Percentiles rank a stretch among this genome's conserved stretches.
Conservation (phyloP, 495 filamentous ascomycete species). For the Echria macrotheca region DNA sequence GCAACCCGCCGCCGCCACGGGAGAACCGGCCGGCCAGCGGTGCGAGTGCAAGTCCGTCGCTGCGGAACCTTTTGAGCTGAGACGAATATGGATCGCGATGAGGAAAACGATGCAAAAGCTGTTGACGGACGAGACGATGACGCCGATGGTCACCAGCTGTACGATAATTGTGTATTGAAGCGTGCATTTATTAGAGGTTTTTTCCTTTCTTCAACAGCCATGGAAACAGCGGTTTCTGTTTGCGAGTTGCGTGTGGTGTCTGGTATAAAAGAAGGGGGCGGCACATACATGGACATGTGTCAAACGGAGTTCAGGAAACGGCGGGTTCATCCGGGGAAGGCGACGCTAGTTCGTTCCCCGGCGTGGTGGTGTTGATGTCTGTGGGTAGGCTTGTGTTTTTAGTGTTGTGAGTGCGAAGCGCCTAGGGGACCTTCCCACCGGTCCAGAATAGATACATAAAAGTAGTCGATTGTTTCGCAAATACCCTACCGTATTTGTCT, state of each 20-base stretch:
- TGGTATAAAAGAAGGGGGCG: neutral
- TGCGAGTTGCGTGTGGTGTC: neutral
- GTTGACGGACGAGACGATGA: too few species aligned
- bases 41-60: slow-evolving; percentile 70
- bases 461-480: too few species aligned
- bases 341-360: neutral
- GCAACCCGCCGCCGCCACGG: slow-evolving; percentile 15
- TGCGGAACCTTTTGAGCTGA: slow-evolving; percentile 68
- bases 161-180: slow-evolving; percentile 3
- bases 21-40: slow-evolving; percentile 48
- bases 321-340: neutral
- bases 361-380: neutral
- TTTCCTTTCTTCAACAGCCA: too few species aligned
- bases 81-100: neutral
- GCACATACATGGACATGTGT: neutral
- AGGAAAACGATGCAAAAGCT: too few species aligned
- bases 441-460: too few species aligned
- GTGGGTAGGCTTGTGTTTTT: too few species aligned
- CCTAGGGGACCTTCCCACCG: too few species aligned
- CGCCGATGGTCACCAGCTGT: neutral
- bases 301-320: slow-evolving; percentile 9
- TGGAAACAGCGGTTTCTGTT: too few species aligned
- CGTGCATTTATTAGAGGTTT: too few species aligned
- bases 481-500: too few species aligned
- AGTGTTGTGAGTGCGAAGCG: too few species aligned